Evolutionary conservation across 345 rosid genomes (phyloP), one percentile per base, ranked within the genome.

Genomic region (Rhizophora mangle): DNA sequence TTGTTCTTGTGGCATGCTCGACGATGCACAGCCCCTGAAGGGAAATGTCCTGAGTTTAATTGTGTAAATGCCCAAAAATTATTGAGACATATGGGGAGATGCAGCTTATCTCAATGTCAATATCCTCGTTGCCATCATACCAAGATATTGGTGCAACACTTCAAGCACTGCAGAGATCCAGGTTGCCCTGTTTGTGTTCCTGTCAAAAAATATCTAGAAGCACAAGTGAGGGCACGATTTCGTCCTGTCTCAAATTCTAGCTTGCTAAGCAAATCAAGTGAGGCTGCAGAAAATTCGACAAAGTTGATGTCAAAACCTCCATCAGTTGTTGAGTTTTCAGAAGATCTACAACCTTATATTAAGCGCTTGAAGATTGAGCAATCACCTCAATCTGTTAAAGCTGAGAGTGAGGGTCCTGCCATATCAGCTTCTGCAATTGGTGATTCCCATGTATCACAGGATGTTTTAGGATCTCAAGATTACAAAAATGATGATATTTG

Each of bases 171-270:
- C 82, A 76, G 67, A 77, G 87, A 88, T 71, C 56, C 72, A 13
- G 62, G 81, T 64, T 95, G 99, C 85, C 97, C 96, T 46, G 96
- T 95, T 76, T 95, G 99, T 79, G 76, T 90, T 80, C 92, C 92
- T 56, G 97, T 88, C 6, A 95, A 80, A 74, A 73, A 75, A 36
- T 89, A 77, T 81, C 32, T 85, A 46, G 89, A 81, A 81, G 81
- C 69, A 57, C 90, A 87, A 43, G 69, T 72, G 39, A 89, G 68
- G 81, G 80, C 79, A 57, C 87, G 85, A 16, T 76, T 81, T 36
- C 86, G 80, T 72, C 72, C 73, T 51, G 84, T 72, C 54, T 65
- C 75, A 20, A 78, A 82, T 73, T 70, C 85, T 54, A 46, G 72
- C 63, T 73, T 87, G 74, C 60, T 72, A 7, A 82, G 80, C 71